A percentile compares a stretch with the other conserved stretches of the same genome.
phyloP scores from a whole-genome alignment of 169 alveolate genomes.

The Cryptosporidium parvum region DNA sequence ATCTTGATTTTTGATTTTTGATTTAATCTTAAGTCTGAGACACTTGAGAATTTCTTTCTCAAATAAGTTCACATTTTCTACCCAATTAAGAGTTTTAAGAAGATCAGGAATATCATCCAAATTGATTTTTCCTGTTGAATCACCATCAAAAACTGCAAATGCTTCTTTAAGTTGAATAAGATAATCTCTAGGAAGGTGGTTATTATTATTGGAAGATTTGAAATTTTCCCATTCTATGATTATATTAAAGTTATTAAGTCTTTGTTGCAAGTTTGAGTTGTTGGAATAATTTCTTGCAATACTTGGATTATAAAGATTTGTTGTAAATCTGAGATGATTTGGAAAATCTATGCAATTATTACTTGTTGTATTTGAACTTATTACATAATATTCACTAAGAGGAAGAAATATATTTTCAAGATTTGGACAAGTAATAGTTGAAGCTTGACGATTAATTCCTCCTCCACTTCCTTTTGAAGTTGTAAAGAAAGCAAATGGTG shows the following conservation, averaged over 20 bases:
- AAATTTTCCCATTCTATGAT: conserved; percentile 41
- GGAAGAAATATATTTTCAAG: conserved; percentile 15
- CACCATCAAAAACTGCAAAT: conserved; percentile 65
- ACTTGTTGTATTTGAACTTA: neutral
- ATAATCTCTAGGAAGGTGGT: conserved; percentile 24
- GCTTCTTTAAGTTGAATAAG: conserved; percentile 52
- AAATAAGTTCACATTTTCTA: conserved; percentile 12
- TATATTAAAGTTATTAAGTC: conserved; percentile 33
- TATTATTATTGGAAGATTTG: neutral
- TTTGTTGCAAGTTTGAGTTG: conserved; percentile 7
- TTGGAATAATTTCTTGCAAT: conserved; percentile 36
- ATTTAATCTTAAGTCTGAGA: neutral
- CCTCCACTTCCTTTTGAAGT: conserved; percentile 30
- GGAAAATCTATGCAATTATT: conserved; percentile 16
- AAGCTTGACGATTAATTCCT: conserved; percentile 9
- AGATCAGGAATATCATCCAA: conserved; percentile 57
- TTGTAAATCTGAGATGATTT: conserved; percentile 32
- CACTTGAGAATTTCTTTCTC: conserved; percentile 29
- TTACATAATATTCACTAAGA: neutral
- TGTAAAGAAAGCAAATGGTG: conserved; percentile 34
- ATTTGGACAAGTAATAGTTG: neutral
- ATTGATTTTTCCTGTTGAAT: conserved; percentile 20
- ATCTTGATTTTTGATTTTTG: neutral
- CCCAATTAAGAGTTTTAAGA: conserved; percentile 60
- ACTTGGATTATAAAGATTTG: conserved; percentile 45